These are phyloP conservation scores for Eimeria necatrix DNA, from an alignment of 169 alveolate genomes.

Conservation along the genomic window DNA sequence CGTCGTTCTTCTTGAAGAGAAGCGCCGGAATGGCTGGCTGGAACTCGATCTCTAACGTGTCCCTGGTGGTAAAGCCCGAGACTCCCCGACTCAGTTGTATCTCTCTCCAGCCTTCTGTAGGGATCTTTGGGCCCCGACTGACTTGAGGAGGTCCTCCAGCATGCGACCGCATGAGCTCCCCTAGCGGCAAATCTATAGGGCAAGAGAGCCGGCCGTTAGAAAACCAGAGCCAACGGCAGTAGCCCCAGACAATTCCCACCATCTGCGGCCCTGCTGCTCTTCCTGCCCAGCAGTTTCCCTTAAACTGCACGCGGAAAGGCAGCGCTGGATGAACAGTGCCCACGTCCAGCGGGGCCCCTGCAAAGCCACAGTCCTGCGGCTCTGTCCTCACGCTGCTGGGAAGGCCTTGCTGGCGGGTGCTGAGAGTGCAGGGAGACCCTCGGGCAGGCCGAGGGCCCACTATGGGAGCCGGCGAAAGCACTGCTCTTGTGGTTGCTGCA, in stretches of 20 bases:
- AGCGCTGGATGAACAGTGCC: conserved; percentile 83
- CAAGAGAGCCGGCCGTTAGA: conserved; percentile 86
- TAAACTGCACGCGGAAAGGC: conserved; percentile 80
- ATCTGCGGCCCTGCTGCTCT: conserved; percentile 50
- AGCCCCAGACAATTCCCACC: conserved; percentile 86
- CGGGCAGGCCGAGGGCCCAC: neutral
- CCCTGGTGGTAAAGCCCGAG: conserved; percentile 83
- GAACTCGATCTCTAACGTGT: conserved; percentile 88
- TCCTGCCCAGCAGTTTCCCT: neutral
- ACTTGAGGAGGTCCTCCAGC: conserved; percentile 55
- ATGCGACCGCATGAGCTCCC: conserved; percentile 75
- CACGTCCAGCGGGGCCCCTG: conserved; percentile 9
- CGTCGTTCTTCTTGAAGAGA: conserved; percentile 87
- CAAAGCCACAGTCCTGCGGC: neutral
- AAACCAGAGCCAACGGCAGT: conserved; percentile 88
- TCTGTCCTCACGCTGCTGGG: neutral
- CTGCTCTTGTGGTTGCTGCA: conserved; percentile 28
- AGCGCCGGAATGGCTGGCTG: conserved; percentile 89
- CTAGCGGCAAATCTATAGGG: conserved; percentile 87
- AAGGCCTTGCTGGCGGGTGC: neutral
- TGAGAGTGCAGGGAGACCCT: neutral
- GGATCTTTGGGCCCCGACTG: neutral
- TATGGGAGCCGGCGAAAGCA: neutral
- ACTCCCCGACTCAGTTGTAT: conserved; percentile 33
- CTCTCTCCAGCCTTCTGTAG: conserved; percentile 59